A percentile compares a stretch with the other conserved stretches of the same genome.
These are phyloP conservation scores for Starmerella vitae DNA, from an alignment of 805 yeast genomes.

Conservation along the genomic window DNA sequence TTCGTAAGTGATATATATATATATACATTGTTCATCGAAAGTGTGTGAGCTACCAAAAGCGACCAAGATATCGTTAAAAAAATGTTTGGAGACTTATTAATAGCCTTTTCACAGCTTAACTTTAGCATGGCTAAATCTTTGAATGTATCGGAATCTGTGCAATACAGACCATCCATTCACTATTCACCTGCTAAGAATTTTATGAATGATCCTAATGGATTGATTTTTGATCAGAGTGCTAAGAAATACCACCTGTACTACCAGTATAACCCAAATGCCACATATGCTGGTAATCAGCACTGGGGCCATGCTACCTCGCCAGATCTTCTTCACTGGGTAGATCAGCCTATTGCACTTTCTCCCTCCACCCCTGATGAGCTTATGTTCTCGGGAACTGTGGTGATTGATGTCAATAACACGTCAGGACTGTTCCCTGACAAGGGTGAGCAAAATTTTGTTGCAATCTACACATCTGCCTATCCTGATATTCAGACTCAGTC, in stretches of 20 bases:
- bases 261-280: conserved; percentile 30
- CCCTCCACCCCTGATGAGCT: conserved; percentile 22
- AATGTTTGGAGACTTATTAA: neutral
- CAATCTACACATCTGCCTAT: conserved; percentile 28
- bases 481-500: conserved; percentile 26
- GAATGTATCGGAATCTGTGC: conserved; percentile 1
- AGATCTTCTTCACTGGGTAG: conserved; percentile 29
- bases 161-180: conserved; percentile 23
- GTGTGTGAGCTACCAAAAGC: too few species aligned
- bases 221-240: conserved; percentile 26
- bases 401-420: conserved; percentile 30
- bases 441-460: conserved; percentile 28
- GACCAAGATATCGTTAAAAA: neutral
- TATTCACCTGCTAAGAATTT: conserved; percentile 29
- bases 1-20: too few species aligned
- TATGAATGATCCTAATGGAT: conserved; percentile 37
- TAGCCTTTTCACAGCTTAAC: neutral
- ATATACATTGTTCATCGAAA: too few species aligned
- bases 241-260: conserved; percentile 29
- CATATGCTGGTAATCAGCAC: conserved; percentile 28
- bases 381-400: conserved; percentile 31
- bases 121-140: neutral
- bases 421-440: conserved; percentile 24
- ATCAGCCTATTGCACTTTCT: conserved; percentile 28
- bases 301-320: conserved; percentile 35